These are phyloP conservation scores for Buddleja alternifolia DNA, from an alignment of 257 asterid species.

Conservation along the genomic window DNA sequence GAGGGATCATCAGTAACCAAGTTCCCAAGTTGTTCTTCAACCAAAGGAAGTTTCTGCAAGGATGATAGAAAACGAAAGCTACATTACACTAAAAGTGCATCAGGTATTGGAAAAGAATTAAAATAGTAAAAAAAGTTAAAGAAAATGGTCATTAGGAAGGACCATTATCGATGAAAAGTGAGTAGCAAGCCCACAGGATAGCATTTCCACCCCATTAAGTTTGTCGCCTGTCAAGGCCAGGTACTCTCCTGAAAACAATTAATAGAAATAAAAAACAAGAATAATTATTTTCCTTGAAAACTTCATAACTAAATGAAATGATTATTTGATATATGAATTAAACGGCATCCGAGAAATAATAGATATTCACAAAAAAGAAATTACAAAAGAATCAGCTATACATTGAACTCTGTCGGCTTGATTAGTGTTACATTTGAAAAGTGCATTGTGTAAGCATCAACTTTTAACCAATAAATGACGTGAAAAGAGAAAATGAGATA, in stretches of 20 bases:
- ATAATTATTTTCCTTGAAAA: neutral
- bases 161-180: constrained; percentile 66
- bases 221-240: constrained; percentile 87
- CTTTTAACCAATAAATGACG: neutral
- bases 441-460: neutral
- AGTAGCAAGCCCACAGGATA: constrained; percentile 94
- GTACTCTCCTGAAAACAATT: constrained; percentile 75
- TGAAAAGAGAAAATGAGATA: constrained; percentile 4
- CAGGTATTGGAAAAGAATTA: constrained; percentile 16
- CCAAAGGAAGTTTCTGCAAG: constrained; percentile 75
- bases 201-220: constrained; percentile 84
- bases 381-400: neutral
- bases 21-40: constrained; percentile 81
- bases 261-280: constrained; percentile 9
- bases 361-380: constrained; percentile 4
- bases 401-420: neutral
- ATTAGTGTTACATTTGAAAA: neutral
- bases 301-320: neutral
- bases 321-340: neutral
- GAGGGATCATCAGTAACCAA: constrained; percentile 89
- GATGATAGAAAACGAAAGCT: constrained; percentile 21
- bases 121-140: constrained; percentile 2
- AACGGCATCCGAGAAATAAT: neutral
- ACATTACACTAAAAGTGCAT: neutral
- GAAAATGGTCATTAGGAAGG: constrained; percentile 27